Evolutionary conservation across 2,329 filamentous ascomycete genomes (phyloP), one percentile per base, ranked within the genome.

Genomic region (Calonectria leucothoes): DNA sequence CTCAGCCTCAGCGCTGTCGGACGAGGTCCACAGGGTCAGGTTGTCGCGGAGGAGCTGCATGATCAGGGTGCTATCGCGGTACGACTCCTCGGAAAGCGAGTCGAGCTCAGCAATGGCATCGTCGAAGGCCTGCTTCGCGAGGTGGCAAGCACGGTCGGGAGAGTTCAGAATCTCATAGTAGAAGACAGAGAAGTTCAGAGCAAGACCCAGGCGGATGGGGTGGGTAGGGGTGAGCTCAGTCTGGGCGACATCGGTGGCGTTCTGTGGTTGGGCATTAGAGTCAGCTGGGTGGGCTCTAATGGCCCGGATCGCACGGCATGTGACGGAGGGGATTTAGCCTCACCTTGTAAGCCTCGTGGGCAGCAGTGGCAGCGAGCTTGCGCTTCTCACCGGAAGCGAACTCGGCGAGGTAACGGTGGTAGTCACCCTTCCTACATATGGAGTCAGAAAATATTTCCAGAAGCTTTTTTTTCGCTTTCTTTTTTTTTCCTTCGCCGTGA

Each of bases 81-180:
- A 98, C 74, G 95, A 98, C 90, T 98, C 96, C 90, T 98, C 96
- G 74, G 95, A 98, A 78, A 98, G 91, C 66, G 95, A 98, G 90
- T 98, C 96, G 82, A 98, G 95, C 93, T 98, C 96, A 84, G 96
- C 96, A 86, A 98, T 98, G 83, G 96, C 96, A 86, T 98, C 96
- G 86, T 98, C 96, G 85, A 98, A 98, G 66, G 96, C 96, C 91
- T 98, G 96, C 93, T 98, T 98, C 88, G 96, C 96, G 80, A 98
- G 93, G 86, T 98, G 96, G 93, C 96, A 98, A 84, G 96, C 96
- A 85, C 94, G 95, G 88, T 98, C 96, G 83, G 96, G 96, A 42
- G 96, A 97, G 93, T 98, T 98, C 85, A 98, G 91, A 86, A 98
- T 98, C 92, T 98, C 97, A 88, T 98, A 98, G 93, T 98, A 98